Evolutionary conservation across 768 basidiomycete species (phyloP).

Genomic region (Pleurotus tuber-regium): DNA sequence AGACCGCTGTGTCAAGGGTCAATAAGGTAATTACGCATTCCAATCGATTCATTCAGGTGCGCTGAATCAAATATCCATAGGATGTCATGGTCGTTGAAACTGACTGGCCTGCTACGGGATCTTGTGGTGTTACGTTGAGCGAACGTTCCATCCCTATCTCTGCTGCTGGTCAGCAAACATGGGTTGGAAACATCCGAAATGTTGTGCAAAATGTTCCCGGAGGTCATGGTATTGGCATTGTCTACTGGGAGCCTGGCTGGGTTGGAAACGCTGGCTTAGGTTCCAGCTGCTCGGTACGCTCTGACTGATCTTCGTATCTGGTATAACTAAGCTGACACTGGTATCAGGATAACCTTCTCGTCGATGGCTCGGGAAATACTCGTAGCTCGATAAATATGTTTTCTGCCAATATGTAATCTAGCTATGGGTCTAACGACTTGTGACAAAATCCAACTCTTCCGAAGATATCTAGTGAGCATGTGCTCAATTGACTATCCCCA

Average conservation of each 20-base stretch:
- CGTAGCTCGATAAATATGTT: conserved; percentile 38
- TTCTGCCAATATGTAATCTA: conserved; percentile 33
- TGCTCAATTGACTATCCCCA: too few relatives aligned
- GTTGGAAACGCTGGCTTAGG: conserved; percentile 50
- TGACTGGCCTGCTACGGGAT: conserved; percentile 50
- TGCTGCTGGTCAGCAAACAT: conserved; percentile 48
- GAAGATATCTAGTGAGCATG: too few relatives aligned
- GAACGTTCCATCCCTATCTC: conserved; percentile 46
- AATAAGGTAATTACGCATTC: conserved; percentile 37
- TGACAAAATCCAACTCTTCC: too few relatives aligned
- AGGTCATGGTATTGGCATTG: conserved; percentile 44
- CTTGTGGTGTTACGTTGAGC: conserved; percentile 45
- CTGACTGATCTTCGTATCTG: background rate
- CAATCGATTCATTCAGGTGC: background rate
- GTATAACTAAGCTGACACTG: background rate
- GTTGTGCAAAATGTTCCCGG: conserved; percentile 45
- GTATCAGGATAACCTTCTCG: conserved; percentile 47
- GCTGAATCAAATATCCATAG: conserved; percentile 18
- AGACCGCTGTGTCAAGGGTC: conserved; percentile 44
- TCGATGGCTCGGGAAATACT: conserved; percentile 44
- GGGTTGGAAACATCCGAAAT: conserved; percentile 49
- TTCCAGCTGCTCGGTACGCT: conserved; percentile 37
- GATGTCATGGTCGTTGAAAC: conserved; percentile 62
- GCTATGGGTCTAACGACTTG: too few relatives aligned
- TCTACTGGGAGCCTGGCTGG: conserved; percentile 73